phyloP scores from a whole-genome alignment of 495 filamentous ascomycete species.

The Penicillium parvum region DNA sequence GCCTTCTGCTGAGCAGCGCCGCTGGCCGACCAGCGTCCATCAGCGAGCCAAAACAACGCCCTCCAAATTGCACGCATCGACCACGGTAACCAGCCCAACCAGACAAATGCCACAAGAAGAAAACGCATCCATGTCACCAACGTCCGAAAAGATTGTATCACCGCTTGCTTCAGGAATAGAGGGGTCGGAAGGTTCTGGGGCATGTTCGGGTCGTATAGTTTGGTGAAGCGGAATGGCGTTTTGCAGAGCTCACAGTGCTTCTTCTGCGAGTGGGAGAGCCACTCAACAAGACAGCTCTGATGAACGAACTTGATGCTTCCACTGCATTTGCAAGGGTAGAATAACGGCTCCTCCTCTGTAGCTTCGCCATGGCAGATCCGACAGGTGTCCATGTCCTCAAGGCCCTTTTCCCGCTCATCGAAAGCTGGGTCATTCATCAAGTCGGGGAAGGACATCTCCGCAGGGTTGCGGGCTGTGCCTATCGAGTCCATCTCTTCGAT shows the following conservation, averaged over 20 bases:
- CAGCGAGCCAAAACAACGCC: conserved; percentile 88
- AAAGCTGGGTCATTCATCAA: conserved; percentile 65
- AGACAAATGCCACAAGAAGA: conserved; percentile 76
- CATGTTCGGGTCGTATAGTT: conserved; percentile 93
- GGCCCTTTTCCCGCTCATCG: conserved; percentile 36
- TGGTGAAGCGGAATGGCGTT: conserved; percentile 95
- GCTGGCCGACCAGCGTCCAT: conserved; percentile 72
- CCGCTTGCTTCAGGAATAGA: conserved; percentile 72
- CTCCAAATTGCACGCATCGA: conserved; percentile 89
- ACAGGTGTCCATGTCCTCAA: conserved; percentile 70
- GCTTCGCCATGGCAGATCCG: conserved; percentile 92
- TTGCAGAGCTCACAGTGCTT: conserved; percentile 99
- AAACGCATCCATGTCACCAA: conserved; percentile 72
- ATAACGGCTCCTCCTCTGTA: conserved; percentile 78
- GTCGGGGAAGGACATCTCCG: conserved; percentile 43
- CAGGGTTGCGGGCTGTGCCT: conserved; percentile 11
- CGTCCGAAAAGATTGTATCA: conserved; percentile 64
- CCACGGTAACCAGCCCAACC: conserved; percentile 85
- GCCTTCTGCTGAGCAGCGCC: conserved; percentile 24
- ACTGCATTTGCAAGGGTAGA: conserved; percentile 97
- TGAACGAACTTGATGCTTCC: conserved; percentile 98
- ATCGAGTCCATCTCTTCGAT: no score
- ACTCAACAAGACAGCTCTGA: conserved; percentile 96
- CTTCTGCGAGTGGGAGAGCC: conserved; percentile 96
- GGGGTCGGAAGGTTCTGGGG: conserved; percentile 71